Conservation (phyloP, 768 basidiomycete species). For the Tulasnella sp. region DNA sequence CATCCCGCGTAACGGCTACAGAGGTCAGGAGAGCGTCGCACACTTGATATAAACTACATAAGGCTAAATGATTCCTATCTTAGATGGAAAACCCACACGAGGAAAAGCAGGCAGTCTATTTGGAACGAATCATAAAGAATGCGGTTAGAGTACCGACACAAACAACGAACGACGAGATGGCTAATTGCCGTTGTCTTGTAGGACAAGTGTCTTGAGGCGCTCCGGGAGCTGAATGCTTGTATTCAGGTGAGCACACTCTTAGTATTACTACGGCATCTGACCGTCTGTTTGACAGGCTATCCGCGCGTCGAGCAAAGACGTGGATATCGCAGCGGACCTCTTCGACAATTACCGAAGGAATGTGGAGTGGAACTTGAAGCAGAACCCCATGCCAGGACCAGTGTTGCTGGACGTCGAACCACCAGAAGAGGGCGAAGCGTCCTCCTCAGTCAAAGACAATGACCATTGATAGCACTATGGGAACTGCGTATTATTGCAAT, state of each 20-base stretch:
- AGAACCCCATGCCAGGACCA: slow-evolving; percentile 24
- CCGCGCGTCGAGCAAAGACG: slow-evolving; percentile 58
- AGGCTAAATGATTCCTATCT: no score
- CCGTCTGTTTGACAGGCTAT: slow-evolving; percentile 43
- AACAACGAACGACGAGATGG: no score
- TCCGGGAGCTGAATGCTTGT: slow-evolving; percentile 79
- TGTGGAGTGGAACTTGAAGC: slow-evolving; percentile 82
- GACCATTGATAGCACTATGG: no score
- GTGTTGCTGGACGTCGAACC: slow-evolving; percentile 16
- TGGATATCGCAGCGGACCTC: slow-evolving; percentile 71
- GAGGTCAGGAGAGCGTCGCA: no score
- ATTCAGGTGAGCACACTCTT: slow-evolving; percentile 44
- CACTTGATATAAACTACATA: no score
- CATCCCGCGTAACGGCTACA: no score
- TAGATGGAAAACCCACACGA: slow-evolving; percentile 98
- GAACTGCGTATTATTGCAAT: no score
- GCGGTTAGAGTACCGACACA: slow-evolving; percentile 40
- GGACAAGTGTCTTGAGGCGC: slow-evolving; percentile 89
- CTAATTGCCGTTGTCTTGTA: slow-evolving; percentile 25
- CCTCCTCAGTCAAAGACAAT: no score
- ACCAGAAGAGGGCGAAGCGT: no score
- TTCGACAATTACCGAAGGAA: slow-evolving; percentile 83
- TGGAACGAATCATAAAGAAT: slow-evolving; percentile 85
- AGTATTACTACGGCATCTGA: not conserved
- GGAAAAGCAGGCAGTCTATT: slow-evolving; percentile 77